These are phyloP conservation scores for Trichosporon ovoides DNA, from an alignment of 1,284 basidiomycete species.

Conservation along the genomic window DNA sequence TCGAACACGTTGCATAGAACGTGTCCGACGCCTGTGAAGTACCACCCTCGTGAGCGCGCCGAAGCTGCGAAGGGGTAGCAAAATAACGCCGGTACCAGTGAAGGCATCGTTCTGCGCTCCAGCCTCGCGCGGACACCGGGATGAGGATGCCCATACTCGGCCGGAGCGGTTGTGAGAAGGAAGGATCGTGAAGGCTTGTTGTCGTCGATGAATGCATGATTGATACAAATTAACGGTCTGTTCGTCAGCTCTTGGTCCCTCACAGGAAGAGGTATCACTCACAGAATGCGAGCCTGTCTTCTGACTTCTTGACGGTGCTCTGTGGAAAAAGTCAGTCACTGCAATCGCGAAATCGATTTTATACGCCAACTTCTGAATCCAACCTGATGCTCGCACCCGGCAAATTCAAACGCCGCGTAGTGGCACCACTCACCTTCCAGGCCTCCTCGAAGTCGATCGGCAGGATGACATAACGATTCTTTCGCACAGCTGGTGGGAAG, in stretches of 20 bases:
- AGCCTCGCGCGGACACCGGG: conserved; percentile 20
- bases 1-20: conserved; percentile 8
- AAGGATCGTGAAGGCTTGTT: background rate
- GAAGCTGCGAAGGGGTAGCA: conserved; percentile 22
- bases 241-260: conserved; percentile 10
- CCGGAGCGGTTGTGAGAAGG: conserved; percentile 1
- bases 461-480: conserved; percentile 95
- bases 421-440: conserved; percentile 74
- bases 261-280: conserved; percentile 43
- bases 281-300: conserved; percentile 97
- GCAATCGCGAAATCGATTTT: conserved; percentile 5
- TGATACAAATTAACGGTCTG: conserved; percentile 35
- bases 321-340: conserved; percentile 51
- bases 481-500: conserved; percentile 70
- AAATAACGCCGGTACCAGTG: conserved; percentile 18
- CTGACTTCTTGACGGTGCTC: conserved; percentile 79
- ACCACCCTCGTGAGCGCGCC: conserved; percentile 18
- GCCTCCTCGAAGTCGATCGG: conserved; percentile 98
- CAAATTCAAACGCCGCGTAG: conserved; percentile 16
- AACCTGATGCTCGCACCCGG: conserved; percentile 12
- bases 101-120: conserved; percentile 23
- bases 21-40: conserved; percentile 29
- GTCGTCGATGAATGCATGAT: conserved; percentile 18
- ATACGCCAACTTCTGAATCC: conserved; percentile 45
- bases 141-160: conserved; percentile 21